Conservation (phyloP, 176 grass and related monocot species). For the Aegilops speltoides region DNA sequence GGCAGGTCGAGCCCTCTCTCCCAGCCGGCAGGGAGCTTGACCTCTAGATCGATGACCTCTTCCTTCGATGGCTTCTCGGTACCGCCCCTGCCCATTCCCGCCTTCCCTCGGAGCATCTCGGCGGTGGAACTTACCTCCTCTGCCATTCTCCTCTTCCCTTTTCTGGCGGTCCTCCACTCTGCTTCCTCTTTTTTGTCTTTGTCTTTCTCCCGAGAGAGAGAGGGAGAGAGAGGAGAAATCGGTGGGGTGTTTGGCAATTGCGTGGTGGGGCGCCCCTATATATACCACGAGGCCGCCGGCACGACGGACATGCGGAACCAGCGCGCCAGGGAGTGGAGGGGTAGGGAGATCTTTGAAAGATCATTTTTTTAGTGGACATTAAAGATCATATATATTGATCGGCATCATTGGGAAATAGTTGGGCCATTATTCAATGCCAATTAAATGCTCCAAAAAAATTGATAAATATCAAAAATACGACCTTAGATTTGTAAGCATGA, state of each 20-base stretch:
- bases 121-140: slow-evolving; percentile 46
- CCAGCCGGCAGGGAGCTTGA: slow-evolving; percentile 42
- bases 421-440: slow-evolving; percentile 33
- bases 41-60: slow-evolving; percentile 51
- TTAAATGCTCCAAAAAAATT: slow-evolving; percentile 14
- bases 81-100: neutral
- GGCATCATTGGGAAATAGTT: slow-evolving; percentile 42
- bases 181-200: neutral
- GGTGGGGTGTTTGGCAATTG: slow-evolving; percentile 1
- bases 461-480: too few relatives aligned
- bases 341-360: neutral
- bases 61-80: slow-evolving; percentile 18
- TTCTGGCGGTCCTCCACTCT: neutral
- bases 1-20: slow-evolving; percentile 51
- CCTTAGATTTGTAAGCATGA: too few relatives aligned
- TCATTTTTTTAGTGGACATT: neutral
- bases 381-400: slow-evolving; percentile 18
- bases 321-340: slow-evolving; percentile 1
- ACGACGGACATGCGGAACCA: slow-evolving; percentile 17
- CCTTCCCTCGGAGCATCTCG: slow-evolving; percentile 42
- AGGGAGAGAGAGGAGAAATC: neutral
- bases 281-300: slow-evolving; percentile 2
- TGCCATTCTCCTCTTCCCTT: slow-evolving; percentile 26
- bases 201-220: neutral
- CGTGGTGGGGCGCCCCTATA: slow-evolving; percentile 24